Evolutionary conservation across 2,329 filamentous ascomycete genomes (phyloP).

Genomic region (Alternaria postmessia): DNA sequence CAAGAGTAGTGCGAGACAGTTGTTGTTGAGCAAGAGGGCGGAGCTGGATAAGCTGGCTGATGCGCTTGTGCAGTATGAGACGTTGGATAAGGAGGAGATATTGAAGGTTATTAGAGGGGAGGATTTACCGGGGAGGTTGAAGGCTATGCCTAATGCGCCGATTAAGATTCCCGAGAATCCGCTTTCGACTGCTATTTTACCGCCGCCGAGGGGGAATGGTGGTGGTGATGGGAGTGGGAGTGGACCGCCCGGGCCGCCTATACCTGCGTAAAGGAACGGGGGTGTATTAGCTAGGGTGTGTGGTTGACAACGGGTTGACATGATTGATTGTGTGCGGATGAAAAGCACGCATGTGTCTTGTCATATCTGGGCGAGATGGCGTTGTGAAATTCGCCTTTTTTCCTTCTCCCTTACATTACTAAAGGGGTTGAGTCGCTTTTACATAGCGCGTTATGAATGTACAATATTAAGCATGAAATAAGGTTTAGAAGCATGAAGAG

Average conservation of each 20-base stretch:
- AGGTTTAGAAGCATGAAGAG: too few relatives aligned
- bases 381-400: too few relatives aligned
- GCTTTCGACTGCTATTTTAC: constrained; percentile 22
- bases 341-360: too few relatives aligned
- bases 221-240: constrained; percentile 19
- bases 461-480: too few relatives aligned
- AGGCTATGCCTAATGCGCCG: constrained; percentile 63
- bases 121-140: constrained; percentile 74
- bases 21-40: constrained; percentile 77
- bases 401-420: too few relatives aligned
- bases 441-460: too few relatives aligned
- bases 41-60: constrained; percentile 89
- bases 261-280: too few relatives aligned
- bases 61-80: constrained; percentile 94
- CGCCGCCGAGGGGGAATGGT: constrained; percentile 26
- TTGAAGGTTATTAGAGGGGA: constrained; percentile 89
- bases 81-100: constrained; percentile 86
- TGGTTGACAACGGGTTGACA: too few relatives aligned
- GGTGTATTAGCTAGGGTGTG: too few relatives aligned
- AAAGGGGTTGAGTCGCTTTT: too few relatives aligned
- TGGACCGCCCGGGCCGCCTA: constrained; percentile 21
- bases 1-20: constrained; percentile 73
- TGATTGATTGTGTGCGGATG: too few relatives aligned
- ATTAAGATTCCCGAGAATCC: constrained; percentile 71
- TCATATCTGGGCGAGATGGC: too few relatives aligned